Evolutionary conservation across 108 stramenopile species (phyloP), one percentile per base, ranked within the genome.

Genomic region (Fragilariopsis cylindrus): DNA sequence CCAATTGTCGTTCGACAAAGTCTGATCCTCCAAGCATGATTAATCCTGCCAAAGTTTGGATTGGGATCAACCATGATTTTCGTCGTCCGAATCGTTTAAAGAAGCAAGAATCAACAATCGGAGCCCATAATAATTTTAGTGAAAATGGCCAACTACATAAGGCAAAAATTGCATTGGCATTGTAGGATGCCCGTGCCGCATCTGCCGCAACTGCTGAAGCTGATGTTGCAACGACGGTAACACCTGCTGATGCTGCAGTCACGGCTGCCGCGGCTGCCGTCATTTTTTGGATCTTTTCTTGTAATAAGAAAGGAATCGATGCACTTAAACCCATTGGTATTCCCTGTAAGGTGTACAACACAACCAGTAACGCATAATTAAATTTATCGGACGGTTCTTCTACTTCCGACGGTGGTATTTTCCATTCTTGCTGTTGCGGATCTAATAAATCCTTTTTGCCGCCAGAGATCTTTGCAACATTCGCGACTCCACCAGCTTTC

Each of bases 281-380:
- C 18, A 96, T 72, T 82, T 76, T 84, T 74, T 85, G 86, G 57
- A 93, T 83, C 70, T 95, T 93, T 87, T 96, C 93, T 83, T 97
- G 96, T 41, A 99, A 86, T 49, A 99, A 73, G 66, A 99, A 91
- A n/a, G 98, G 98, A 57, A 99, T 98, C 55, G 92, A 90, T 30
- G 95, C 97, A 18, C 88, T 90, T 13, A 99, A 82, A 7, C 99
- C 99, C 98, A 99, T 97, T 39, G 99, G 99, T 41, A 99, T 97
- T 3, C 99, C 99, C 78, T 99, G 99, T 30, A 99, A 84, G 4
- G 98, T 99, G 79, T 99, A 99, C 21, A 99, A 84, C 9, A 96
- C 84, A 64, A 99, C 82, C 72, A 99, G 75, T 47, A 99, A 72
- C 13, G 80, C 85, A 74, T 96, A 96, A 68, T 98, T 96, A 73